Evolutionary conservation across 78 protist species (phyloP), one percentile per base, ranked within the genome.

Genomic region (Dictyostelium discoideum): DNA sequence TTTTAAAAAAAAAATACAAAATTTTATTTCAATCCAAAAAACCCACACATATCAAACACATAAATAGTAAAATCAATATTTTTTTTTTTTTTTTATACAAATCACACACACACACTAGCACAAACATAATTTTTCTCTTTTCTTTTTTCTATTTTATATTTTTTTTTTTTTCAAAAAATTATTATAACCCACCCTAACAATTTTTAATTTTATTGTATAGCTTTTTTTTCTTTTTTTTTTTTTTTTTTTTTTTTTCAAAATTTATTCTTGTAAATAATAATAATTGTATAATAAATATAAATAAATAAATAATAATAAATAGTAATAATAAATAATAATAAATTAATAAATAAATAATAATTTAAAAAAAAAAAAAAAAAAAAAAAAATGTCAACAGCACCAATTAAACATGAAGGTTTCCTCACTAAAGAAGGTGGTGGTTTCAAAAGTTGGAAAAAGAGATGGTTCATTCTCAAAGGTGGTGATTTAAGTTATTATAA

Each of bases 401-500:
- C 85, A 60, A 87, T 87, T 26, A 95, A 82, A 60, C 92, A 84
- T 72, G 92, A 86, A 92, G 96, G 97, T 48, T 96, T 26, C 32
- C 85, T 96, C 39, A 96, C 97, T 0, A 96, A 96, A 81, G 94
- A 96, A 82, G 97, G 97, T 50, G 97, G 97, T n/a, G 86, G 94
- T 39, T 90, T 85, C 39, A 96, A 96, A 63, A 83, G 93, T 74
- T 96, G 97, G 97, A 96, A 96, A 73, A 78, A 86, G 40, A 85
- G 97, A 80, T 96, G 86, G 94, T 96, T 92, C 60, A 81, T 87
- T 22, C 93, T 96, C 5, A 86, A 86, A 84, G 96, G 87, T 69
- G 96, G 90, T 5, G 82, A 73, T 54, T 29, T 96, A 18, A 81
- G 86, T 72, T 96, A 96, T 77, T 96, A 67, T 57, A 95, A 95